A percentile compares a stretch with the other conserved stretches of the same genome.
Evolutionary conservation across 768 basidiomycete species (phyloP).

Genomic region (Mycena rosella): DNA sequence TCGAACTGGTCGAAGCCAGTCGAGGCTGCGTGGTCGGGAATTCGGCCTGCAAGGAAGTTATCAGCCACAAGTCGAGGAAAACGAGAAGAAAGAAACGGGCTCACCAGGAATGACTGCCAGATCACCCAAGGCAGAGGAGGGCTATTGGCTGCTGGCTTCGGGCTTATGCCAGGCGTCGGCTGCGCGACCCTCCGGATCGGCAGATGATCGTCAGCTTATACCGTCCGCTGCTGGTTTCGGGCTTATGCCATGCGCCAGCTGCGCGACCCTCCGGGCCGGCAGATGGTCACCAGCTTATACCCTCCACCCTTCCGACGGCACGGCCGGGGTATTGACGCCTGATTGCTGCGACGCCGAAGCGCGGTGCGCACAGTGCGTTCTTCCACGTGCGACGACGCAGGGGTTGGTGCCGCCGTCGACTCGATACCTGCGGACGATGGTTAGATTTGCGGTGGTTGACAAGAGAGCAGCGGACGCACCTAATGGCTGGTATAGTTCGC

Average conservation of each 20-base stretch:
- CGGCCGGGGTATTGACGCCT: slow-evolving; percentile 2
- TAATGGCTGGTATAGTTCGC: not conserved
- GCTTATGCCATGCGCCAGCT: too few species aligned
- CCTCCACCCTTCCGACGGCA: slow-evolving; percentile 21
- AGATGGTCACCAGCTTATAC: not conserved
- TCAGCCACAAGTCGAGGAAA: not conserved
- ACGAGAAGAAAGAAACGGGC: not conserved
- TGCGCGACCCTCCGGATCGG: not conserved
- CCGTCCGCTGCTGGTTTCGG: too few species aligned
- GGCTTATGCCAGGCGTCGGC: not conserved
- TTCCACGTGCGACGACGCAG: not conserved
- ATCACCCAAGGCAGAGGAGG: not conserved
- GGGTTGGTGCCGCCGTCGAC: slow-evolving; percentile 3
- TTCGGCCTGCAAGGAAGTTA: not conserved
- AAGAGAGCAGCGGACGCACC: not conserved
- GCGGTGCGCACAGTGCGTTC: slow-evolving; percentile 10
- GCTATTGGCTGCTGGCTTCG: not conserved
- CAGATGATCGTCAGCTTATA: too few species aligned
- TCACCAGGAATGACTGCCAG: slow-evolving; percentile 19
- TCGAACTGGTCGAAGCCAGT: not conserved
- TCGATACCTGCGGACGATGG: not conserved
- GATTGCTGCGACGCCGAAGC: slow-evolving; percentile 6
- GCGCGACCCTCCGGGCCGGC: too few species aligned
- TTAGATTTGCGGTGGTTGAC: not conserved
- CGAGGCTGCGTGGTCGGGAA: not conserved